A percentile compares a stretch with the other conserved stretches of the same genome.
phyloP scores from a whole-genome alignment of 2,329 filamentous ascomycete genomes.

The Pseudocercospora vitis region DNA sequence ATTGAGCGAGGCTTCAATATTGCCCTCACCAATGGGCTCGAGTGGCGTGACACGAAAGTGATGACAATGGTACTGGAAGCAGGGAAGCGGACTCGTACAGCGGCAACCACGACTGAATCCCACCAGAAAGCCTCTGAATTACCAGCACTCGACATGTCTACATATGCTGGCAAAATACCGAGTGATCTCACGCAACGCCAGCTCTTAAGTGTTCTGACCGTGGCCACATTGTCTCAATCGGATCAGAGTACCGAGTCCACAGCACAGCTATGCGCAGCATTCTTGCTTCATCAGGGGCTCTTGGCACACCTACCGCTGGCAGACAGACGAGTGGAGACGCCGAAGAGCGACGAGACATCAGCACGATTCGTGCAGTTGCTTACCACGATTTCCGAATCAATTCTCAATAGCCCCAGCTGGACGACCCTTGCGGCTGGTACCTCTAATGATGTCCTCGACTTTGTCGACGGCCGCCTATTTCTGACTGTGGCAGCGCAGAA shows the following conservation, averaged over 20 bases:
- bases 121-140: not conserved
- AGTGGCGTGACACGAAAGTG: conserved; percentile 64
- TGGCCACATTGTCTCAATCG: conserved; percentile 21
- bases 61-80: conserved; percentile 51
- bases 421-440: conserved; percentile 23
- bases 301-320: conserved; percentile 35
- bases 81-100: conserved; percentile 8
- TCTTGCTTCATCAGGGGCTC: conserved; percentile 36
- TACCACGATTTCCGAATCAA: conserved; percentile 37
- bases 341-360: conserved; percentile 13
- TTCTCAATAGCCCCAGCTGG: conserved; percentile 39
- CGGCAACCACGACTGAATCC: not conserved
- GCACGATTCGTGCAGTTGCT: conserved; percentile 36
- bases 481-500: conserved; percentile 25
- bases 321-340: conserved; percentile 29
- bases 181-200: conserved; percentile 32
- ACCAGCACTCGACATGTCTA: conserved; percentile 20
- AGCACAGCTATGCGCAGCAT: conserved; percentile 24
- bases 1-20: conserved; percentile 59
- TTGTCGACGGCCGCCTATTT: conserved; percentile 57
- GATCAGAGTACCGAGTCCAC: conserved; percentile 5
- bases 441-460: conserved; percentile 53
- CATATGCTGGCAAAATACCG: conserved; percentile 16
- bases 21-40: conserved; percentile 63
- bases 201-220: conserved; percentile 28